Evolutionary conservation across 345 rosid species (phyloP).

Genomic region (Chamaenerion angustifolium): DNA sequence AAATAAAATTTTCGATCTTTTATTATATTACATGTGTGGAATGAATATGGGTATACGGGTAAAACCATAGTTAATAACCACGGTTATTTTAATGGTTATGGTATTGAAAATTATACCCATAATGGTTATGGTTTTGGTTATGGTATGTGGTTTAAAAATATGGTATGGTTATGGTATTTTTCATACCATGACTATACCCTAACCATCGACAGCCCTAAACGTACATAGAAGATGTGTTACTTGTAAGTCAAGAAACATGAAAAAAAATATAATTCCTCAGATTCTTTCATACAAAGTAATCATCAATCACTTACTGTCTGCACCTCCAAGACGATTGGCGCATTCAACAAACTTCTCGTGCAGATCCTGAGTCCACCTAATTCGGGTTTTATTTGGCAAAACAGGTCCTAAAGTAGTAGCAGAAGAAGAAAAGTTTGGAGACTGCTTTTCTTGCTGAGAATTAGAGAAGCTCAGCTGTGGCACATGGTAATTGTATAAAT

Average conservation of each 20-base stretch:
- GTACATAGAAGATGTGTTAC: too few species aligned
- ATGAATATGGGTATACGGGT: too few species aligned
- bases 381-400: slow-evolving; percentile 36
- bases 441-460: slow-evolving; percentile 20
- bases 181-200: too few species aligned
- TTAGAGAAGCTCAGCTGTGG: slow-evolving; percentile 14
- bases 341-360: slow-evolving; percentile 79
- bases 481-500: slow-evolving; percentile 14
- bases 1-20: too few species aligned
- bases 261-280: background rate
- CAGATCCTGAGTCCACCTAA: slow-evolving; percentile 85
- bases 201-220: too few species aligned
- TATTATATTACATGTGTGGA: too few species aligned
- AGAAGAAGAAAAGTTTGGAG: slow-evolving; percentile 14
- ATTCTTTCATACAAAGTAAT: background rate
- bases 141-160: too few species aligned
- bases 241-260: background rate
- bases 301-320: slow-evolving; percentile 40
- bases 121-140: too few species aligned
- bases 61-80: too few species aligned
- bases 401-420: slow-evolving; percentile 11
- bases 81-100: too few species aligned
- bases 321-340: slow-evolving; percentile 74
- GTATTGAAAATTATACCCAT: too few species aligned
- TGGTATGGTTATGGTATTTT: too few species aligned